Conservation (phyloP, 495 filamentous ascomycete species). For the Podospora tetraspora region DNA sequence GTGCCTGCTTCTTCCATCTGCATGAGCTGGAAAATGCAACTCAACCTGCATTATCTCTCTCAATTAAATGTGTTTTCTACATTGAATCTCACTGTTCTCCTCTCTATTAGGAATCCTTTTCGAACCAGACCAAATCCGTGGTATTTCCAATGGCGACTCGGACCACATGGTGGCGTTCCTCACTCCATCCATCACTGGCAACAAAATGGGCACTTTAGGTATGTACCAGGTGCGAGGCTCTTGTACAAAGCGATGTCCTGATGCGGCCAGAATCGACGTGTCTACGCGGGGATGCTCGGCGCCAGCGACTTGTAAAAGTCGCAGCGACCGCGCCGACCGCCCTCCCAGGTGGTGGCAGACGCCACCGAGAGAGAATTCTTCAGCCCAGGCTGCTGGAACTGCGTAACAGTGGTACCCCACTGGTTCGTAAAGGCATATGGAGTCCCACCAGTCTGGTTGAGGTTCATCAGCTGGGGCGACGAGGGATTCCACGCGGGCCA, state of each 20-base stretch:
- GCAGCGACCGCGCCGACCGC: slow-evolving; percentile 50
- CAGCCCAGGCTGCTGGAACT: slow-evolving; percentile 37
- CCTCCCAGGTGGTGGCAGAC: slow-evolving; percentile 52
- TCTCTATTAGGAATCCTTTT: too few species aligned
- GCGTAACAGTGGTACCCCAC: slow-evolving; percentile 30
- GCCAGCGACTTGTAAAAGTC: slow-evolving; percentile 49
- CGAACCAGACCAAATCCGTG: too few species aligned
- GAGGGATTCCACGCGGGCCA: slow-evolving; percentile 36
- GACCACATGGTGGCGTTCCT: too few species aligned
- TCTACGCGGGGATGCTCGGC: slow-evolving; percentile 38
- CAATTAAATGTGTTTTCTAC: too few species aligned
- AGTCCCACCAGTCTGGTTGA: slow-evolving; percentile 52
- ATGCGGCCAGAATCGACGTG: too few species aligned
- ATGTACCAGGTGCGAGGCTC: too few species aligned
- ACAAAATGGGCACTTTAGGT: too few species aligned
- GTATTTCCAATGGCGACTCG: too few species aligned
- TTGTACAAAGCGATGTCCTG: too few species aligned
- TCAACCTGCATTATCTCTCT: too few species aligned
- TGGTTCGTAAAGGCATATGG: slow-evolving; percentile 21
- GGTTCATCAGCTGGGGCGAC: slow-evolving; percentile 41
- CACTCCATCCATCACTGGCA: too few species aligned
- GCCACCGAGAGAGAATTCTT: slow-evolving; percentile 44
- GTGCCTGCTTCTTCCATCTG: neutral
- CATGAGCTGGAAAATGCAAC: neutral
- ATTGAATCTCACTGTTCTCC: too few species aligned